phyloP scores from a whole-genome alignment of 495 filamentous ascomycete genomes.

The Platismatia glauca region DNA sequence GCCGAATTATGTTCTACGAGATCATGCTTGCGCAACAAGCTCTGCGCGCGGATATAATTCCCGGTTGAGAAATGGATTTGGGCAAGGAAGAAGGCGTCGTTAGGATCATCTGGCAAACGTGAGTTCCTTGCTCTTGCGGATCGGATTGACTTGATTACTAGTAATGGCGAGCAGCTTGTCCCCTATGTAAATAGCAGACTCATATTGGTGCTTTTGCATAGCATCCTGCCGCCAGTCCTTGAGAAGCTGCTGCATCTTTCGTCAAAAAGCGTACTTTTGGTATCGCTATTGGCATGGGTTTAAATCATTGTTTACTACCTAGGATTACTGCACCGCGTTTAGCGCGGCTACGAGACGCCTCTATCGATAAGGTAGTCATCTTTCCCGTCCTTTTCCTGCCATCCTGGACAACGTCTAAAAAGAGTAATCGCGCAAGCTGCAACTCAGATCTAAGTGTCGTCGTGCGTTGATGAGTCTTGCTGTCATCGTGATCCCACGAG shows the following conservation, averaged over 20 bases:
- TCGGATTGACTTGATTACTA: conserved; percentile 43
- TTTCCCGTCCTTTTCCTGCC: no score
- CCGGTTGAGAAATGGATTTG: conserved; percentile 90
- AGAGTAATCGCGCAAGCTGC: no score
- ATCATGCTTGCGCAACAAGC: conserved; percentile 75
- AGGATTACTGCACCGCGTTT: conserved; percentile 8
- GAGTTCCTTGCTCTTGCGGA: conserved; percentile 4
- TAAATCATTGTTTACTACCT: conserved; percentile 8
- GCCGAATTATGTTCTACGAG: conserved; percentile 71
- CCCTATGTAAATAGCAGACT: conserved; percentile 89
- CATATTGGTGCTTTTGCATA: conserved; percentile 85
- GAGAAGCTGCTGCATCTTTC: conserved; percentile 77
- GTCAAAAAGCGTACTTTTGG: neutral
- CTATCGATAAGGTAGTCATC: neutral
- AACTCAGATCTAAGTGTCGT: no score
- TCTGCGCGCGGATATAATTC: conserved; percentile 83
- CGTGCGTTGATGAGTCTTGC: no score
- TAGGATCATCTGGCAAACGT: conserved; percentile 59
- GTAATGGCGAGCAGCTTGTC: conserved; percentile 94
- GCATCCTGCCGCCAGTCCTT: conserved; percentile 90
- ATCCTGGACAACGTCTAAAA: no score
- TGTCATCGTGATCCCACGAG: no score
- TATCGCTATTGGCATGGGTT: neutral
- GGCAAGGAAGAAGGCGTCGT: conserved; percentile 89
- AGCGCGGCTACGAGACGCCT: neutral